Percentiles rank a stretch among this genome's conserved stretches.
Conservation (phyloP, 495 filamentous ascomycete species). For the Physcia stellaris region DNA sequence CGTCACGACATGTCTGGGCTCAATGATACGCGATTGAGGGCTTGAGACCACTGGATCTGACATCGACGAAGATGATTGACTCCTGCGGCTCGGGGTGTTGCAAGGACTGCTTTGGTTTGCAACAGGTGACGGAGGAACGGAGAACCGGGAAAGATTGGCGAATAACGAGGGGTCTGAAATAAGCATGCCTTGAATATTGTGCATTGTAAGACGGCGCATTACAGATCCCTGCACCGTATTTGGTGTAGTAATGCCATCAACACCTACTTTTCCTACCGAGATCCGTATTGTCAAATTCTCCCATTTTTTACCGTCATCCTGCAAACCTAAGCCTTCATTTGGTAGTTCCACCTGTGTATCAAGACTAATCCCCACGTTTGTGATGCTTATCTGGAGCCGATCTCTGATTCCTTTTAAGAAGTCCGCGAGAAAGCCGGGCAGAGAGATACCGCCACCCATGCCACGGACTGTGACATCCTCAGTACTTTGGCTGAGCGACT, state of each 20-base stretch:
- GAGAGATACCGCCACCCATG: conserved; percentile 53
- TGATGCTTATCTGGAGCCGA: conserved; percentile 57
- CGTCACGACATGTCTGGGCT: too few species aligned
- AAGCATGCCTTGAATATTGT: conserved; percentile 47
- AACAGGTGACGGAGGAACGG: conserved; percentile 47
- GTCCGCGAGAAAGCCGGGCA: conserved; percentile 70
- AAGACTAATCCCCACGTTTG: conserved; percentile 50
- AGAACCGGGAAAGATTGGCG: conserved; percentile 46
- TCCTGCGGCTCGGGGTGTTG: conserved; percentile 22
- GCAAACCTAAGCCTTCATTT: conserved; percentile 8
- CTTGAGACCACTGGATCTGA: conserved; percentile 20
- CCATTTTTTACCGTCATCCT: too few species aligned
- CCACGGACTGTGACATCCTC: conserved; percentile 54
- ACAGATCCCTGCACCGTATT: conserved; percentile 19
- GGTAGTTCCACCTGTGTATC: conserved; percentile 26
- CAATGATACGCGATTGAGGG: too few species aligned
- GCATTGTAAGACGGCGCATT: conserved; percentile 50
- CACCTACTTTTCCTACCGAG: conserved; percentile 47
- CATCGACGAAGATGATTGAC: conserved; percentile 17
- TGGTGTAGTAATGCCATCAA: conserved; percentile 45
- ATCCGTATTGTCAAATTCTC: conserved; percentile 51
- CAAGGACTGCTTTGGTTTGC: conserved; percentile 32
- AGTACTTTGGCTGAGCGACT: conserved; percentile 34
- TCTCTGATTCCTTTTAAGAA: conserved; percentile 76
- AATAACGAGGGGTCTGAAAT: conserved; percentile 64